Conservation (phyloP, 1,284 basidiomycete species). For the Phellopilus nigrolimitatus region DNA sequence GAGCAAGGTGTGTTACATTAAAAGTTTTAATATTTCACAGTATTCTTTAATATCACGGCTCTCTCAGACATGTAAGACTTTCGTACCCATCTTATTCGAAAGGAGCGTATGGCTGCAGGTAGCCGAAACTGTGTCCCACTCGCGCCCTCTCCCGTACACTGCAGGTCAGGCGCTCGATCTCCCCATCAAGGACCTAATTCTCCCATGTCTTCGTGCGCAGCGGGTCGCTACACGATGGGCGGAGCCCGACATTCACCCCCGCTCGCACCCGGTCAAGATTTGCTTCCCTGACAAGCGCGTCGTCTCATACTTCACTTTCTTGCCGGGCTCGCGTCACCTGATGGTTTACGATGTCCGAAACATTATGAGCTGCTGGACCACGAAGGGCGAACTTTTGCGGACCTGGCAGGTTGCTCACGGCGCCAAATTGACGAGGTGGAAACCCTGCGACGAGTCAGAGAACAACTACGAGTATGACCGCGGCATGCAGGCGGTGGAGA, state of each 20-base stretch:
- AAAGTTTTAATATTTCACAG: background rate
- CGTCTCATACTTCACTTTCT: constrained; percentile 15
- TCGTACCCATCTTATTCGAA: constrained; percentile 4
- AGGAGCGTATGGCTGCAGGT: constrained; percentile 13
- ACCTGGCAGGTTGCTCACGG: background rate
- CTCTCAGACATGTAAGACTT: constrained; percentile 10
- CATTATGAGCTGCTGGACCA: constrained; percentile 17
- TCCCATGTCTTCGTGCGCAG: constrained; percentile 12
- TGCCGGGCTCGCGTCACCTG: constrained; percentile 15
- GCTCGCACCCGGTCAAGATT: constrained; percentile 6
- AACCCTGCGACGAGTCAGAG: constrained; percentile 14
- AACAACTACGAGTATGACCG: constrained; percentile 3
- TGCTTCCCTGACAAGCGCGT: constrained; percentile 11
- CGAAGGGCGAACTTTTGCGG: constrained; percentile 4
- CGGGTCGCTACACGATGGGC: constrained; percentile 15
- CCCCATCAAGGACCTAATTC: constrained; percentile 4
- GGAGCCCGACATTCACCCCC: constrained; percentile 2
- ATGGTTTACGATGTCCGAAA: constrained; percentile 14
- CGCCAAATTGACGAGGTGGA: constrained; percentile 13
- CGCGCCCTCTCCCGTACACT: constrained; percentile 13
- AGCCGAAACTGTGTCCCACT: constrained; percentile 9
- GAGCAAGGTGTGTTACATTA: constrained; percentile 5
- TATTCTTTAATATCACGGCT: background rate
- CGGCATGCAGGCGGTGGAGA: constrained; percentile 8
- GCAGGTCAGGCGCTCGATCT: constrained; percentile 5